These are phyloP conservation scores for Pichia sporocuriosa DNA, from an alignment of 805 yeast genomes.

Conservation along the genomic window DNA sequence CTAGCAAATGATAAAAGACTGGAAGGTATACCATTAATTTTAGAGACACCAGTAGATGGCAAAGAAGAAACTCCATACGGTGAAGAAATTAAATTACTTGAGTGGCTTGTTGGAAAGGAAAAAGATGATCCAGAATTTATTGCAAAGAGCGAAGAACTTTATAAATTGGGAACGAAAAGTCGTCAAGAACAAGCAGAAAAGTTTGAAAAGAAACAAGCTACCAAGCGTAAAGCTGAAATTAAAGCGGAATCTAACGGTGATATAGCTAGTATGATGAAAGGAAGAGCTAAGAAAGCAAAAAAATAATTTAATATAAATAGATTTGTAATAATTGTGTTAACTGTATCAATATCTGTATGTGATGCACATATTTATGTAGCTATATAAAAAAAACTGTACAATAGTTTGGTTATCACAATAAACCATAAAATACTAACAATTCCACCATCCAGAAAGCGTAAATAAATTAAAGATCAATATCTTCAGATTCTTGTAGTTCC, in stretches of 20 bases:
- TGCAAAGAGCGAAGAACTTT: slow-evolving; percentile 42
- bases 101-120: slow-evolving; percentile 64
- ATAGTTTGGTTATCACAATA: no score
- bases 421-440: no score
- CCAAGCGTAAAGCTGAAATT: slow-evolving; percentile 20
- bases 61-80: slow-evolving; percentile 64
- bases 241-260: slow-evolving; percentile 16
- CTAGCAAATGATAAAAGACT: slow-evolving; percentile 65
- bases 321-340: no score
- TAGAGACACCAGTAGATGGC: slow-evolving; percentile 75
- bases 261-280: slow-evolving; percentile 21
- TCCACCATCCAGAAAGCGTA: no score
- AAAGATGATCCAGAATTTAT: slow-evolving; percentile 49
- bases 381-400: no score
- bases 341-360: no score
- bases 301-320: no score
- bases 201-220: slow-evolving; percentile 46
- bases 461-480: neutral
- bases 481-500: slow-evolving; percentile 2
- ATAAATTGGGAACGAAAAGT: slow-evolving; percentile 56
- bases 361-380: no score
- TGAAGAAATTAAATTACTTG: slow-evolving; percentile 73
- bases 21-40: slow-evolving; percentile 63
- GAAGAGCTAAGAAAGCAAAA: slow-evolving; percentile 15
- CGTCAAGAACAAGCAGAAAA: slow-evolving; percentile 64